Percentiles rank a stretch among this genome's conserved stretches.
These are phyloP conservation scores for Pouteria glomerata DNA, from an alignment of 148 eudicot genomes.

Conservation along the genomic window DNA sequence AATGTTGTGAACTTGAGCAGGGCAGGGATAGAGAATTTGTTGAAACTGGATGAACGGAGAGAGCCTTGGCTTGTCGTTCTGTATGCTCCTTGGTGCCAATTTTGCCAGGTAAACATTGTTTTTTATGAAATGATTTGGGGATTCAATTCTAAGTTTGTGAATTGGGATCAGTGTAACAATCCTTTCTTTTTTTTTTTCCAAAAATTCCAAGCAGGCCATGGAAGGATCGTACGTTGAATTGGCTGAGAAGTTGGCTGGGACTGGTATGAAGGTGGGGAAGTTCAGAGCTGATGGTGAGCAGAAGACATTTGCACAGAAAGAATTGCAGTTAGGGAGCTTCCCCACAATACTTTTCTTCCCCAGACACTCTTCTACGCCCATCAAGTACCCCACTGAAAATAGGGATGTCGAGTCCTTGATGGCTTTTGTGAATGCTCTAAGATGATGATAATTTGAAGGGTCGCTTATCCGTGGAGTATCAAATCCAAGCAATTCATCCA, in stretches of 20 bases:
- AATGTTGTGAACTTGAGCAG: constrained; percentile 55
- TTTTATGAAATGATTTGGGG: background rate
- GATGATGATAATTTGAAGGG: constrained; percentile 33
- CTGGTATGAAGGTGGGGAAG: constrained; percentile 74
- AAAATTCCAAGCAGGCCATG: constrained; percentile 46
- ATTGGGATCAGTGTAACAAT: background rate
- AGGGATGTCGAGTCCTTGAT: constrained; percentile 70
- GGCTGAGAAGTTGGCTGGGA: constrained; percentile 60
- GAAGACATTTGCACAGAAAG: constrained; percentile 60
- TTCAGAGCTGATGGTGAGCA: constrained; percentile 82
- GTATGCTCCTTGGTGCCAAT: constrained; percentile 93
- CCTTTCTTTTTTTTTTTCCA: too few species aligned
- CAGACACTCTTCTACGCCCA: constrained; percentile 53
- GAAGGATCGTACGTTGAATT: constrained; percentile 65
- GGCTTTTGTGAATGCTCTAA: constrained; percentile 68
- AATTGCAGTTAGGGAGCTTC: constrained; percentile 72
- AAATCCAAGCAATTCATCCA: too few species aligned
- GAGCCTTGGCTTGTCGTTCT: constrained; percentile 86
- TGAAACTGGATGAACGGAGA: constrained; percentile 52
- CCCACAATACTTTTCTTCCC: constrained; percentile 85
- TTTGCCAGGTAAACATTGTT: constrained; percentile 56
- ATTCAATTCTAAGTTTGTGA: background rate
- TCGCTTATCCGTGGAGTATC: too few species aligned
- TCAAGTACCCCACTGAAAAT: constrained; percentile 81
- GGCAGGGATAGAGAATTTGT: constrained; percentile 70